phyloP scores from a whole-genome alignment of 164 flowering plant genomes.

The Chloranthus sessilifolius region DNA sequence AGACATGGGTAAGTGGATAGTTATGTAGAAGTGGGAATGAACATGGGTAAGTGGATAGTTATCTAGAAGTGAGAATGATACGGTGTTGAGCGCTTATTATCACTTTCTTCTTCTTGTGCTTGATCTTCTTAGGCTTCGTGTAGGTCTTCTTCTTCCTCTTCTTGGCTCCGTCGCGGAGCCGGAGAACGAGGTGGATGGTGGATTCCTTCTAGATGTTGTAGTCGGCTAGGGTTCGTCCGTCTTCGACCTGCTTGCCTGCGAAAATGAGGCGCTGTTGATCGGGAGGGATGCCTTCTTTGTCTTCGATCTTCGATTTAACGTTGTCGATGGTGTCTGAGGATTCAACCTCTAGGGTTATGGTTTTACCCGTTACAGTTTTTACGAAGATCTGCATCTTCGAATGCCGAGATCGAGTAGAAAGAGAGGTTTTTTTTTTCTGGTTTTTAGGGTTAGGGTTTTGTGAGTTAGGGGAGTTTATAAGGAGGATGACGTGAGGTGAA shows the following conservation, averaged over 20 bases:
- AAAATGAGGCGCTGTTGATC: slow-evolving; percentile 51
- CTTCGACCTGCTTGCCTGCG: slow-evolving; percentile 61
- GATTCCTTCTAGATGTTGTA: slow-evolving; percentile 55
- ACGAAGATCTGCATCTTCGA: slow-evolving; percentile 57
- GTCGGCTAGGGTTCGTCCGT: slow-evolving; percentile 50
- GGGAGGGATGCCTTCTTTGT: slow-evolving; percentile 50
- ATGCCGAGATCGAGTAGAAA: neutral
- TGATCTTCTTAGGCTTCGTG: slow-evolving; percentile 56
- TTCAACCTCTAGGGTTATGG: too few species aligned
- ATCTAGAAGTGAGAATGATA: too few species aligned
- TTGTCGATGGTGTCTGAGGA: too few species aligned
- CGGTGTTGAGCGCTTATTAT: too few species aligned
- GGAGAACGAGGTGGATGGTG: slow-evolving; percentile 44
- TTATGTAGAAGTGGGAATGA: too few species aligned
- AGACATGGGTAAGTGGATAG: too few species aligned
- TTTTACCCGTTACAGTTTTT: too few species aligned
- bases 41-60: too few species aligned
- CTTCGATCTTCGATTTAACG: too few species aligned
- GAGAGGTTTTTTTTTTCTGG: too few species aligned
- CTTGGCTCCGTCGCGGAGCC: slow-evolving; percentile 45
- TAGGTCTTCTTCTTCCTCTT: slow-evolving; percentile 58
- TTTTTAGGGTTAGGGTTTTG: neutral
- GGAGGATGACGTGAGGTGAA: too few species aligned
- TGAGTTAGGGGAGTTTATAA: too few species aligned
- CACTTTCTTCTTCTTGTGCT: slow-evolving; percentile 53